phyloP scores from a whole-genome alignment of 2,329 filamentous ascomycete species.

The Pseudogymnoascus sp. region DNA sequence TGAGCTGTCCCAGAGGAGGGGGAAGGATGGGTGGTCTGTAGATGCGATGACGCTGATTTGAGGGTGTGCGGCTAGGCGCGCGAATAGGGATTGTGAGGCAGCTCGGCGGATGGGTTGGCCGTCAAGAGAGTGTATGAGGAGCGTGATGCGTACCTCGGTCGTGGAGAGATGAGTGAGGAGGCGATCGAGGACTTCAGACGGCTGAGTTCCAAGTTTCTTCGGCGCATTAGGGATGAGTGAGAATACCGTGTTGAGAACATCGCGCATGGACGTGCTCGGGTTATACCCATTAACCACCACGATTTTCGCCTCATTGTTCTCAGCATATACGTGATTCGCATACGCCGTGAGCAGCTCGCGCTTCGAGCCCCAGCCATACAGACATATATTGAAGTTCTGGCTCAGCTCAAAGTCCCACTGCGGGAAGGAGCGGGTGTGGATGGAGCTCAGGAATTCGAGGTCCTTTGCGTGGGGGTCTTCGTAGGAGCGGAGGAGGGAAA shows the following conservation, averaged over 20 bases:
- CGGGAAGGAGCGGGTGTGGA: slow-evolving; percentile 74
- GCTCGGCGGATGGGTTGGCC: slow-evolving; percentile 65
- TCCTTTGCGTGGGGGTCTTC: slow-evolving; percentile 63
- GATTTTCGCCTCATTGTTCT: slow-evolving; percentile 36
- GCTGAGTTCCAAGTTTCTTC: slow-evolving; percentile 40
- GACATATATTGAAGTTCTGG: slow-evolving; percentile 78
- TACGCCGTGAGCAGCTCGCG: slow-evolving; percentile 65
- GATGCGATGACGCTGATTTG: slow-evolving; percentile 68
- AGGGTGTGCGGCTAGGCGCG: slow-evolving; percentile 66
- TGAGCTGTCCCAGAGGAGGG: slow-evolving; percentile 81
- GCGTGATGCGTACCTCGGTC: slow-evolving; percentile 43
- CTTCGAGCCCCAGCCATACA: slow-evolving; percentile 93
- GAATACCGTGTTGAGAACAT: slow-evolving; percentile 62
- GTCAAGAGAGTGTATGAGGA: slow-evolving; percentile 84
- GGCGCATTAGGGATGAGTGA: slow-evolving; percentile 44
- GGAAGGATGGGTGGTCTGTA: slow-evolving; percentile 79
- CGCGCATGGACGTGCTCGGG: slow-evolving; percentile 55
- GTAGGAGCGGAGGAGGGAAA: slow-evolving; percentile 53
- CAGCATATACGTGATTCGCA: slow-evolving; percentile 57
- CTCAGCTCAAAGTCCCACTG: slow-evolving; percentile 91
- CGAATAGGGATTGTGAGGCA: slow-evolving; percentile 61
- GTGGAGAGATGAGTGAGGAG: slow-evolving; percentile 53
- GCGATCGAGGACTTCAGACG: slow-evolving; percentile 58
- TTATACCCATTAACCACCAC: slow-evolving; percentile 84
- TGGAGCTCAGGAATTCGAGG: slow-evolving; percentile 59